phyloP scores from a whole-genome alignment of 2,329 filamentous ascomycete species.

The Colletotrichum siamense region DNA sequence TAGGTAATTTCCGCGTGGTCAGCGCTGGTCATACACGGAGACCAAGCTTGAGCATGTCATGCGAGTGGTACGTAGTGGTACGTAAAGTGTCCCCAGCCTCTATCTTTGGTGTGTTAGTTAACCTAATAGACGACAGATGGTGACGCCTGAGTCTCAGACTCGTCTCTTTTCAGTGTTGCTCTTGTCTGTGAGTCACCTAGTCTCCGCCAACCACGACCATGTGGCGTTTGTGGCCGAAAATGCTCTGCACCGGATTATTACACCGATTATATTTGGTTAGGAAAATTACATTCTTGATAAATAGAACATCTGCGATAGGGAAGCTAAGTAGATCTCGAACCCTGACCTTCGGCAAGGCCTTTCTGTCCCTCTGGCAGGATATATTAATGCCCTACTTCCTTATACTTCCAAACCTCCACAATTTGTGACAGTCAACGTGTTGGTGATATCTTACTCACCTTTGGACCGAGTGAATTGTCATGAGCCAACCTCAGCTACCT shows the following conservation, averaged over 20 bases:
- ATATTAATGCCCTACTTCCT: rapidly evolving
- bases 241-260: too few relatives aligned
- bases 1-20: too few relatives aligned
- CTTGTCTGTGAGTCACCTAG: background rate
- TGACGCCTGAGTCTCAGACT: background rate
- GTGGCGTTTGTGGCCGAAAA: too few relatives aligned
- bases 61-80: too few relatives aligned
- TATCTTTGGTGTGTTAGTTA: background rate
- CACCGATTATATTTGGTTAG: background rate
- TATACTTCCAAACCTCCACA: background rate
- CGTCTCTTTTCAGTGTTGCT: background rate
- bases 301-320: rapidly evolving
- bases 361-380: background rate
- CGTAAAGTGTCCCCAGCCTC: background rate
- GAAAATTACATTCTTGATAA: background rate
- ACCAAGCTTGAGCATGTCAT: too few relatives aligned
- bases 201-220: too few relatives aligned
- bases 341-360: background rate
- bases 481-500: background rate
- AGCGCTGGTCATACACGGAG: too few relatives aligned
- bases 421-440: background rate
- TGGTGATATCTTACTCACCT: rapidly evolving
- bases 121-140: background rate
- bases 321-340: background rate
- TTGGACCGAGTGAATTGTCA: background rate